Evolutionary conservation across 139 green algal species (phyloP).

Genomic region (Mesostigma viride): DNA sequence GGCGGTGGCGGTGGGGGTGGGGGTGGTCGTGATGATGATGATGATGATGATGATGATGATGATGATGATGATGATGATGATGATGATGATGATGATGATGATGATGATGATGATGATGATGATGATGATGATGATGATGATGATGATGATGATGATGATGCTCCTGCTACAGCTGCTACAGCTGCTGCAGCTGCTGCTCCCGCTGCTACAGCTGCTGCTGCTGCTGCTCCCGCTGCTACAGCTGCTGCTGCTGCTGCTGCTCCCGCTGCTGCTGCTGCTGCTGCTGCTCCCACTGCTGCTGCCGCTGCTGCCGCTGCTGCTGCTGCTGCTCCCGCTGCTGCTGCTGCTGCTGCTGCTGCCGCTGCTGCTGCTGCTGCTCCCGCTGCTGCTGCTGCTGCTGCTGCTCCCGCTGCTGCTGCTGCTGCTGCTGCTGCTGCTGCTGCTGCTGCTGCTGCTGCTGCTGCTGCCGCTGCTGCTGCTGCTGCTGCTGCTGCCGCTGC

Average conservation of each 20-base stretch:
- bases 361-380: too few species aligned
- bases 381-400: too few species aligned
- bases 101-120: background rate
- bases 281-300: too few species aligned
- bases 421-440: background rate
- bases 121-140: background rate
- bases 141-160: background rate
- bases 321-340: too few species aligned
- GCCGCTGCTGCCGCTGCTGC: background rate
- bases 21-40: background rate
- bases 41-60: background rate
- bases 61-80: background rate
- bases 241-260: too few species aligned
- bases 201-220: too few species aligned
- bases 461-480: background rate
- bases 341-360: background rate
- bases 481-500: background rate
- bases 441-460: constrained; percentile 1
- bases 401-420: too few species aligned
- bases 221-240: too few species aligned
- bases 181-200: background rate
- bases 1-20: too few species aligned
- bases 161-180: too few species aligned
- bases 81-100: background rate
- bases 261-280: too few species aligned